phyloP scores from a whole-genome alignment of 192 early-diverging fungal genomes.

The Diversispora epigaea region DNA sequence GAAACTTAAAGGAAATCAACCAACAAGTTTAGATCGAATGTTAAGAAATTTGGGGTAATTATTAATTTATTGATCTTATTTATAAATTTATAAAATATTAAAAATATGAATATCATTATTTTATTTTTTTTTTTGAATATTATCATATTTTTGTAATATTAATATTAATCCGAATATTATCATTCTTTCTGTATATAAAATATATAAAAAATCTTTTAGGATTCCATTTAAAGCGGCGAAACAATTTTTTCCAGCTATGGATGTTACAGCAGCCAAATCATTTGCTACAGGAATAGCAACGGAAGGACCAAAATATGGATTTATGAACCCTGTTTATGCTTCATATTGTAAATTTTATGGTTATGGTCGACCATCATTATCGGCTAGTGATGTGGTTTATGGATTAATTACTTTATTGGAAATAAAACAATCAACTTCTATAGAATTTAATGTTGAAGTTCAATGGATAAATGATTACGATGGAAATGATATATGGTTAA shows the following conservation, averaged over 20 bases:
- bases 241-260: slow-evolving; percentile 8
- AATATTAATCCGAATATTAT: background rate
- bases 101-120: background rate
- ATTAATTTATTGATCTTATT: too few species aligned
- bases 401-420: background rate
- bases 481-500: background rate
- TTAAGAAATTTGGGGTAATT: slow-evolving; percentile 11
- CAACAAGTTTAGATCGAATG: background rate
- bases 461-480: slow-evolving; percentile 11
- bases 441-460: slow-evolving; percentile 16
- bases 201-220: background rate
- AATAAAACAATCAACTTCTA: background rate
- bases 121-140: background rate
- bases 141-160: background rate
- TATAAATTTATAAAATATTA: too few species aligned
- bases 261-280: background rate
- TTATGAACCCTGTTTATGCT: background rate
- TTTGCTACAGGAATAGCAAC: background rate
- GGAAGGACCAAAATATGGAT: slow-evolving; percentile 11
- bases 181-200: background rate
- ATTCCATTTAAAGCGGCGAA: background rate
- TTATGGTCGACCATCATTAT: slow-evolving; percentile 6
- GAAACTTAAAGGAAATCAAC: slow-evolving; percentile 1
- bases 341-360: slow-evolving; percentile 7
- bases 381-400: slow-evolving; percentile 10